Base-by-base conservation (phyloP, 768 basidiomycete species). In the Kwoniella shandongensis region DNA sequence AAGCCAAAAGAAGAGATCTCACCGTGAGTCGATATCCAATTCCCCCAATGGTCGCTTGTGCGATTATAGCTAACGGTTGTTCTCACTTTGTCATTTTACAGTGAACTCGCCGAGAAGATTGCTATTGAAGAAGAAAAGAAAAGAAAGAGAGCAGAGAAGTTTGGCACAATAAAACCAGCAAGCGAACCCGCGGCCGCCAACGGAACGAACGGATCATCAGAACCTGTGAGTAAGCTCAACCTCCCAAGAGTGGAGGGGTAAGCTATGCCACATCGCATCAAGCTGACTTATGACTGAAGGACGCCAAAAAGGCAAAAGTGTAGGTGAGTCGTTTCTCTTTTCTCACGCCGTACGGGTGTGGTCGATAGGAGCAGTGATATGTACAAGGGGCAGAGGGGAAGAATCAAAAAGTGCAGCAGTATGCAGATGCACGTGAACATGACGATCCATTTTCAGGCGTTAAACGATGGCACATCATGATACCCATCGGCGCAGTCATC, bases 121-220 rank as follows among this genome's bases (percentile, higher is more conserved):
- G 65, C 64, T 18, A 50, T 65, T n/a, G 72, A 73, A 46, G 72
- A 73, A 40, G 72, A 73, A 55, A 73, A 73, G 67, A 73, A 73
- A 62, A 35, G 72, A 15, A 73, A 73, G 45, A 36, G 72, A 52
- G 69, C 69, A 44, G 72, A 73, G 44, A 73, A 73, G 57, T 73
- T 73, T 55, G 71, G 71, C 11, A 57, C 62, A 7, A 63, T n/a
- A 13, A 53, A 52, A 32, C 32, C 49, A 17, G 50, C 44, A 17
- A 47, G 6, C 13, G 32, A 27, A 8, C 6, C 27, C 18, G 49
- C 25, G 13, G 41, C 39, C 11, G 44, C 57, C 7, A 58, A 46
- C 29, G 45, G 36, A 10, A 22, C 32, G 20, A 51, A 54, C 50
- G 56, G 56, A 20, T 11, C 13, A 20, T 25, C 52, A 25, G 59